Base-by-base conservation (phyloP, 352 stramenopile genomes). In the Pythium aphanidermatum region DNA sequence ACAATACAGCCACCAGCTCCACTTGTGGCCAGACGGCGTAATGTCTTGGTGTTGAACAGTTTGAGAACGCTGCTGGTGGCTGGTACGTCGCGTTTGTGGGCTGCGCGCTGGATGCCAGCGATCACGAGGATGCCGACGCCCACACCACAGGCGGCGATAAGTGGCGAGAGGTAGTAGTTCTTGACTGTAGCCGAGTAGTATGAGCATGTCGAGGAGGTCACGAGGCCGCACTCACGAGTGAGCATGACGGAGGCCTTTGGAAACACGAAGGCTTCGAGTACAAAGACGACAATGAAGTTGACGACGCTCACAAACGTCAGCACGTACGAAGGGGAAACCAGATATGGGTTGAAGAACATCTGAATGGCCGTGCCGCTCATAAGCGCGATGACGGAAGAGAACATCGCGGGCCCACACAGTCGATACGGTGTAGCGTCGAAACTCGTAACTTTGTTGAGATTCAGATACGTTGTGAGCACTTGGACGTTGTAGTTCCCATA, bases 401-500 rank as follows among this genome's bases (percentile, higher is more conserved):
- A 35, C 26, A 55, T 45, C 19, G 38, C 28, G 6, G 53, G 53
- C 8, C 53, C 53, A 17, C 35, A 50, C 3, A 62, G 35, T 29
- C 28, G 21, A 34, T 52, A 57, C 10, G 49, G 42, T 20, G 14
- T 46, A 2, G 33, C 31, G n/a, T 51, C 12, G 36, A 62, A 62
- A 17, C 38, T 40, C 6, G 43, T 46, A 23, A 62, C 46, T 14
- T 37, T 43, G 46, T 57, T 50, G 13, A 50, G 26, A 24, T 50
- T 45, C 5, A 62, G 39, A 35, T 48, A 58, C 25, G 54, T 63
- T 33, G 54, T 63, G 29, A 63, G 49, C 12, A 52, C 34, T 30
- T 63, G 54, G 8, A 63, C 34, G 30, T 58, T 57, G 19, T 54
- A 37, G 49, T 63, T 63, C 11, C 39, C 41, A 16, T 52, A 54